Conservation (phyloP, 805 yeast genomes). For the Metschnikowia vanudenii region DNA sequence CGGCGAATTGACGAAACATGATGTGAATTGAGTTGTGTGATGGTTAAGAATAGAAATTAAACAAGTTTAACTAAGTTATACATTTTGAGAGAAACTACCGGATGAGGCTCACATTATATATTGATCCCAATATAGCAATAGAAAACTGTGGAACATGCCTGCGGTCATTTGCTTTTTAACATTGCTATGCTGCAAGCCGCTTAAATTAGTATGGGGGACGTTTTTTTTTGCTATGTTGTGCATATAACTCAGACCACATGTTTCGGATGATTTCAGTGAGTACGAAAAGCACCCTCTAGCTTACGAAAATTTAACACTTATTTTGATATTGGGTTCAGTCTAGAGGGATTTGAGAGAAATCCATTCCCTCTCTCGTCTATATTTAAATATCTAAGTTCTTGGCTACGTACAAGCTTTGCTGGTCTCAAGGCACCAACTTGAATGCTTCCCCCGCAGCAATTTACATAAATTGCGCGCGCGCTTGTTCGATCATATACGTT, state of each 20-base stretch:
- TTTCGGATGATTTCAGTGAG: too few species aligned
- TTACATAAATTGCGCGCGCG: constrained; percentile 18
- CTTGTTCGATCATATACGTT: constrained; percentile 28
- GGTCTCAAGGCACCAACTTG: background rate
- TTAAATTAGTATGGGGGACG: background rate
- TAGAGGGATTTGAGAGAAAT: too few species aligned
- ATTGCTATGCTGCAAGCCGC: constrained; percentile 15
- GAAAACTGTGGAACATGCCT: constrained; percentile 6
- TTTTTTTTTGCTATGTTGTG: constrained; percentile 2
- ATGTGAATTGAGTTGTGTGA: constrained; percentile 2
- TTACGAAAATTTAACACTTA: too few species aligned
- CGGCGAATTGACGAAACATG: constrained; percentile 16
- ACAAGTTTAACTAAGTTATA: background rate
- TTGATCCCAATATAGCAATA: constrained; percentile 1
- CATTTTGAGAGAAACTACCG: background rate
- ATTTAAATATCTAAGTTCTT: too few species aligned
- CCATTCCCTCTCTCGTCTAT: too few species aligned
- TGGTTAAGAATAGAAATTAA: background rate
- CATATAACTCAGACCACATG: background rate
- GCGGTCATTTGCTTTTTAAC: constrained; percentile 5
- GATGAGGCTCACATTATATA: constrained; percentile 1
- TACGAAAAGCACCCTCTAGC: too few species aligned
- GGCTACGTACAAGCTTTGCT: too few species aligned
- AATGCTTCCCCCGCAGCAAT: constrained; percentile 5
- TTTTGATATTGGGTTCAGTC: too few species aligned